A percentile compares a stretch with the other conserved stretches of the same genome.
These are phyloP conservation scores for Nakazawaea holstii DNA, from an alignment of 805 yeast species.

Conservation along the genomic window DNA sequence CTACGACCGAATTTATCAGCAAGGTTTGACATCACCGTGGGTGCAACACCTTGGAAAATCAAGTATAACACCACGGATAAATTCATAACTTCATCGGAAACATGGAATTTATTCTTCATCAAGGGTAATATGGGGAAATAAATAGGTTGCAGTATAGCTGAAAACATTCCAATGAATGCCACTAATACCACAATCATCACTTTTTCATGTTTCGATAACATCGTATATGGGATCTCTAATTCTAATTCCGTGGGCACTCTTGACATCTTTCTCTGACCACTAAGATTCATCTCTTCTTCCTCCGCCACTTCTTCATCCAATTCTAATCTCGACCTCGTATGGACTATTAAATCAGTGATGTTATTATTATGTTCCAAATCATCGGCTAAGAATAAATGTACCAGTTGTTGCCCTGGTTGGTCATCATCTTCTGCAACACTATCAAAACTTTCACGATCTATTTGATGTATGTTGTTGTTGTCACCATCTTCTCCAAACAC, in stretches of 20 bases:
- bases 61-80: conserved; percentile 65
- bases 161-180: conserved; percentile 52
- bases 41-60: conserved; percentile 63
- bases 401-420: too few relatives aligned
- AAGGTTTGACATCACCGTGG: conserved; percentile 53
- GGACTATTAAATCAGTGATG: too few relatives aligned
- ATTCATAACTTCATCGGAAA: conserved; percentile 48
- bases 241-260: background rate
- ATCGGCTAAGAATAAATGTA: too few relatives aligned
- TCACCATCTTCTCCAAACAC: too few relatives aligned
- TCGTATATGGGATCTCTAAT: conserved; percentile 31
- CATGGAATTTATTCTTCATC: conserved; percentile 43
- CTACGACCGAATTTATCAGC: conserved; percentile 67
- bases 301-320: background rate
- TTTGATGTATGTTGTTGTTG: too few relatives aligned
- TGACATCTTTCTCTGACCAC: background rate
- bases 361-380: too few relatives aligned
- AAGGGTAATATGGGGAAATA: conserved; percentile 66
- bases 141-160: conserved; percentile 63
- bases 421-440: too few relatives aligned
- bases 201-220: conserved; percentile 38
- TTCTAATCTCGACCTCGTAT: too few relatives aligned
- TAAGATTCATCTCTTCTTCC: background rate
- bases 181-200: conserved; percentile 32
- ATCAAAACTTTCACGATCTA: too few relatives aligned